Percentiles rank a stretch among this genome's conserved stretches.
These are phyloP conservation scores for Gossypium aridum DNA, from an alignment of 441 rosid species.

Conservation along the genomic window DNA sequence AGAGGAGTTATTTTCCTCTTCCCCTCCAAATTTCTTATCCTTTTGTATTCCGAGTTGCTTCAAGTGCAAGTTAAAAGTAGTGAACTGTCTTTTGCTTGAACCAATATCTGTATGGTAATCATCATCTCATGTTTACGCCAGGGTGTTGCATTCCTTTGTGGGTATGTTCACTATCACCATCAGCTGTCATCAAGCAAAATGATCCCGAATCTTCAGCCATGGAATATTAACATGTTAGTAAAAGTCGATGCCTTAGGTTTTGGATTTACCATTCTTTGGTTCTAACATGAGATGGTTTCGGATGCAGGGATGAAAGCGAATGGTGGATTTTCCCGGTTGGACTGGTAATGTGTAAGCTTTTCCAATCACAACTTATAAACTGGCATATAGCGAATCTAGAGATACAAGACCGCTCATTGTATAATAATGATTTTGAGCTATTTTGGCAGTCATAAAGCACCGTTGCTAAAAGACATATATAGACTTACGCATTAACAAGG, in stretches of 20 bases:
- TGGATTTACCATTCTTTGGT: neutral
- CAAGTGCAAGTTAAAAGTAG: neutral
- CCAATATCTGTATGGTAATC: neutral
- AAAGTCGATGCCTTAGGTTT: neutral
- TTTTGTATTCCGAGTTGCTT: neutral
- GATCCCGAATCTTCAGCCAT: constrained; percentile 70
- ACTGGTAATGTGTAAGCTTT: constrained; percentile 77
- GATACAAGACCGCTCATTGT: constrained; percentile 98
- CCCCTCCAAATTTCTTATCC: neutral
- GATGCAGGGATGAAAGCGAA: constrained; percentile 97
- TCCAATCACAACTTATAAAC: constrained; percentile 91
- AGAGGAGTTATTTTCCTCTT: too few species aligned
- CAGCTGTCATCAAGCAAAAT: constrained; percentile 62
- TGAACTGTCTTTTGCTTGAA: neutral
- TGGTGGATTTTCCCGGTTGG: constrained; percentile 99
- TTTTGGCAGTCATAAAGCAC: constrained; percentile 91
- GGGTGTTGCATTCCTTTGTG: constrained; percentile 91
- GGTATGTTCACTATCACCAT: constrained; percentile 69
- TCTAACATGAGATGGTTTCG: constrained; percentile 8
- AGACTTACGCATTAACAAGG: constrained; percentile 20
- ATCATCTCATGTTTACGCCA: constrained; percentile 24
- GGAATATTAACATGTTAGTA: constrained; percentile 98
- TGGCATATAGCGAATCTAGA: constrained; percentile 97
- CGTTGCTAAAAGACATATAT: neutral
- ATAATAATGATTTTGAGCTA: constrained; percentile 77